These are phyloP conservation scores for Blastobotrys serpentis DNA, from an alignment of 1,139 yeast species.

Conservation along the genomic window DNA sequence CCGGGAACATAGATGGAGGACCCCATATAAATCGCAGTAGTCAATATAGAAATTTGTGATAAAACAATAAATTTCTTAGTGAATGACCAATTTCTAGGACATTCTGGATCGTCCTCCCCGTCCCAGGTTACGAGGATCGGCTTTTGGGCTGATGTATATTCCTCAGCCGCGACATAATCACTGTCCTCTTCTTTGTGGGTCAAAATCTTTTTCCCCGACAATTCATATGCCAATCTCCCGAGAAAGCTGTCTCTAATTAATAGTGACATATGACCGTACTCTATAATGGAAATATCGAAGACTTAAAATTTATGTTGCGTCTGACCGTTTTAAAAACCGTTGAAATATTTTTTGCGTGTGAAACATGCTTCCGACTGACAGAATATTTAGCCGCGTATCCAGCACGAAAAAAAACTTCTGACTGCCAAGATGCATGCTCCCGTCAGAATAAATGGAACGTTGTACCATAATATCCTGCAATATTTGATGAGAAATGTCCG, in stretches of 20 bases:
- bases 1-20: slow-evolving; percentile 64
- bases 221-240: slow-evolving; percentile 21
- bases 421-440: too few relatives aligned
- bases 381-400: too few relatives aligned
- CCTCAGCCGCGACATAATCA: slow-evolving; percentile 23
- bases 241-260: slow-evolving; percentile 17
- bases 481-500: too few relatives aligned
- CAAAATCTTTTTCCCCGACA: slow-evolving; percentile 19
- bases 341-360: too few relatives aligned
- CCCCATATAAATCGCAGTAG: slow-evolving; percentile 57
- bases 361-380: too few relatives aligned
- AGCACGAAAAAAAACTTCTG: too few relatives aligned
- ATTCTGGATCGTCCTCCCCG: slow-evolving; percentile 55
- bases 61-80: slow-evolving; percentile 43
- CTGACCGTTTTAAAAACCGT: background rate
- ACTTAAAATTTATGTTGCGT: too few relatives aligned
- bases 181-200: slow-evolving; percentile 22
- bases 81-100: slow-evolving; percentile 61
- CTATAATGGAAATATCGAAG: too few relatives aligned
- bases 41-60: slow-evolving; percentile 45
- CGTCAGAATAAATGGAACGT: too few relatives aligned
- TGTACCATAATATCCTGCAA: too few relatives aligned
- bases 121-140: slow-evolving; percentile 57
- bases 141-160: slow-evolving; percentile 9
- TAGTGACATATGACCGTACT: background rate